phyloP scores from a whole-genome alignment of 2,329 filamentous ascomycete genomes.

The Westerdykella ornata region DNA sequence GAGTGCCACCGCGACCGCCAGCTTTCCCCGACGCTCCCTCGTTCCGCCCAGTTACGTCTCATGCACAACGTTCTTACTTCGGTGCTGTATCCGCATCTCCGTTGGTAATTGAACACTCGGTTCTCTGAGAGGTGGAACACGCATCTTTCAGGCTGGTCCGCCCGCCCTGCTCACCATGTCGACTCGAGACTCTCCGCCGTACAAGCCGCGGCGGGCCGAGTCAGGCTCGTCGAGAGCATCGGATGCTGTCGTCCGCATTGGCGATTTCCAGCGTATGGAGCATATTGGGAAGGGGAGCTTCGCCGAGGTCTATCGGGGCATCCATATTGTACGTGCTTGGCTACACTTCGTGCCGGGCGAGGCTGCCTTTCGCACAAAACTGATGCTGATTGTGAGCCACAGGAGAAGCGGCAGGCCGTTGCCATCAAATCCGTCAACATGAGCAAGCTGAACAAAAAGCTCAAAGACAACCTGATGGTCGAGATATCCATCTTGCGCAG shows the following conservation, averaged over 20 bases:
- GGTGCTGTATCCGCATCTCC: constrained; percentile 34
- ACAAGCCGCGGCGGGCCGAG: constrained; percentile 33
- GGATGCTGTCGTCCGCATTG: constrained; percentile 43
- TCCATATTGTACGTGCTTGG: constrained; percentile 63
- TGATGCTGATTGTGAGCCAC: constrained; percentile 1
- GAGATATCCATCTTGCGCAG: constrained; percentile 95
- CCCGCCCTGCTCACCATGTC: constrained; percentile 34
- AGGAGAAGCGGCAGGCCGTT: constrained; percentile 75
- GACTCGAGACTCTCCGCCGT: constrained; percentile 22
- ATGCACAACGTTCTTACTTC: constrained; percentile 37
- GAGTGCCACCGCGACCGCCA: neutral
- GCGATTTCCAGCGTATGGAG: constrained; percentile 73
- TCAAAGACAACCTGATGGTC: constrained; percentile 90
- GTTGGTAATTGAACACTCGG: constrained; percentile 28
- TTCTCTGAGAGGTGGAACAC: constrained; percentile 8
- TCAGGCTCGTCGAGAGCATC: constrained; percentile 29
- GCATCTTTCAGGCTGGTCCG: constrained; percentile 18
- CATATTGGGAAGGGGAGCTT: constrained; percentile 98
- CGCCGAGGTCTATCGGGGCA: constrained; percentile 85
- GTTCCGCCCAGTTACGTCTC: constrained; percentile 16
- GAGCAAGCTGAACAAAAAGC: constrained; percentile 84
- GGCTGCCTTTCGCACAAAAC: neutral
- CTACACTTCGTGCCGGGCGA: neutral
- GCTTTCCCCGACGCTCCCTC: constrained; percentile 4
- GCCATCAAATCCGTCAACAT: constrained; percentile 96